Conservation (phyloP, 441 rosid genomes). For the Gossypium davidsonii region DNA sequence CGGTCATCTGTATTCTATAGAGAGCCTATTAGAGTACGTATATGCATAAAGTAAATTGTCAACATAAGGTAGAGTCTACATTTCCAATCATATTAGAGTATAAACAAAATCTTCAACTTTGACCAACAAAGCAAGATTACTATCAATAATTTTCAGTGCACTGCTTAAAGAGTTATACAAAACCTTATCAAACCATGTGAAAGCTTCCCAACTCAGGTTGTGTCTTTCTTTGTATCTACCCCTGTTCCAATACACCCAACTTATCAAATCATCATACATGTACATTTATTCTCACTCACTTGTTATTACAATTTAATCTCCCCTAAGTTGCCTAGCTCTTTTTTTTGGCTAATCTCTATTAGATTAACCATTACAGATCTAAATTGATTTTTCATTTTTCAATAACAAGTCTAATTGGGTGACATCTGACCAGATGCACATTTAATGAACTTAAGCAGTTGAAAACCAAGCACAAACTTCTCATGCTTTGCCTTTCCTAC, state of each 20-base stretch:
- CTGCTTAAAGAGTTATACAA: background rate
- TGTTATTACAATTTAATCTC: background rate
- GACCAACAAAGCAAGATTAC: background rate
- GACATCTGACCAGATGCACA: background rate
- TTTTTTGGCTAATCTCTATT: background rate
- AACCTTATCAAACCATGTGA: conserved; percentile 12
- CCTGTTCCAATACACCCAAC: conserved; percentile 15
- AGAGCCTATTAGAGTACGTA: background rate
- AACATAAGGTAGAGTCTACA: background rate
- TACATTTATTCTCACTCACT: background rate
- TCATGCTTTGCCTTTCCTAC: background rate
- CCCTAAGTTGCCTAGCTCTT: background rate
- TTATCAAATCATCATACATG: conserved; percentile 1
- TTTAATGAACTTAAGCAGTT: background rate
- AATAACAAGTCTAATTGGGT: background rate
- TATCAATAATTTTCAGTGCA: background rate
- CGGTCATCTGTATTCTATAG: background rate
- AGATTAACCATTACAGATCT: background rate
- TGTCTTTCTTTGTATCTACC: conserved; percentile 6
- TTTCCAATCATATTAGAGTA: background rate
- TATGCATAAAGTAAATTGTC: background rate
- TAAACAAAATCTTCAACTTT: background rate
- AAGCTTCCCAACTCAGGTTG: conserved; percentile 12
- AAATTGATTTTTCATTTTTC: background rate
- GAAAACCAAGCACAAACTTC: background rate